Conservation (phyloP, 78 protist species). For the Mastigamoeba balamuthi region DNA sequence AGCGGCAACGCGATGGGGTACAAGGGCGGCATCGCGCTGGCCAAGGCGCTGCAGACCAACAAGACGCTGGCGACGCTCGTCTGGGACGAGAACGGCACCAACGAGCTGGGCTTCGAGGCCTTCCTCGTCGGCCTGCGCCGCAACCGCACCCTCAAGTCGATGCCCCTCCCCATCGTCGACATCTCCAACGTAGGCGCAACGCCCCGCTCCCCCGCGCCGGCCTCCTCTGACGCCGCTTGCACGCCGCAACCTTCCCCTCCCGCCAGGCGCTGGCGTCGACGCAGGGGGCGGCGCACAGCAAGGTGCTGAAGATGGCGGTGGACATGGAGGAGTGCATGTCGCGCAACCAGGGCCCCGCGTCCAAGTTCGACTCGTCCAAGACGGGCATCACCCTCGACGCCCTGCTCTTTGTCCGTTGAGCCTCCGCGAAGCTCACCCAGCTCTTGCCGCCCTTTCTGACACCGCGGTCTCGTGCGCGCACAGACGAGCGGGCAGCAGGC, state of each 20-base stretch:
- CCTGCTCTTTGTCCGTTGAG: neutral
- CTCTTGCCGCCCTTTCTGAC: neutral
- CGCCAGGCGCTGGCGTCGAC: neutral
- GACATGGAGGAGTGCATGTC: conserved; percentile 37
- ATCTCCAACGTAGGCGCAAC: conserved; percentile 13
- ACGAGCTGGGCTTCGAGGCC: conserved; percentile 26
- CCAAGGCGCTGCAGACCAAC: conserved; percentile 57
- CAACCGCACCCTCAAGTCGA: conserved; percentile 29
- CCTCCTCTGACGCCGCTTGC: no score
- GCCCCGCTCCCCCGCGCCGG: no score
- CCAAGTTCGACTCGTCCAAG: neutral
- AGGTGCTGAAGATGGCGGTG: neutral
- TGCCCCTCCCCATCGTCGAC: conserved; percentile 40
- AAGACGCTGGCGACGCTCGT: conserved; percentile 18
- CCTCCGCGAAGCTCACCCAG: neutral
- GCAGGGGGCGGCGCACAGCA: neutral
- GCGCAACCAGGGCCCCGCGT: conserved; percentile 19
- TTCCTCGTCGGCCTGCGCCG: conserved; percentile 33
- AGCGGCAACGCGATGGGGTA: conserved; percentile 56
- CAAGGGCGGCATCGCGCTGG: conserved; percentile 51
- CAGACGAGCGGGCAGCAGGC: conserved; percentile 38
- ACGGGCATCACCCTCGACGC: conserved; percentile 20
- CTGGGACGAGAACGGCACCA: conserved; percentile 49
- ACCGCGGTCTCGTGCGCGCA: neutral
- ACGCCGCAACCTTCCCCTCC: no score